Conservation (phyloP, 2,329 filamentous ascomycete species). For the Fusarium metavorans region DNA sequence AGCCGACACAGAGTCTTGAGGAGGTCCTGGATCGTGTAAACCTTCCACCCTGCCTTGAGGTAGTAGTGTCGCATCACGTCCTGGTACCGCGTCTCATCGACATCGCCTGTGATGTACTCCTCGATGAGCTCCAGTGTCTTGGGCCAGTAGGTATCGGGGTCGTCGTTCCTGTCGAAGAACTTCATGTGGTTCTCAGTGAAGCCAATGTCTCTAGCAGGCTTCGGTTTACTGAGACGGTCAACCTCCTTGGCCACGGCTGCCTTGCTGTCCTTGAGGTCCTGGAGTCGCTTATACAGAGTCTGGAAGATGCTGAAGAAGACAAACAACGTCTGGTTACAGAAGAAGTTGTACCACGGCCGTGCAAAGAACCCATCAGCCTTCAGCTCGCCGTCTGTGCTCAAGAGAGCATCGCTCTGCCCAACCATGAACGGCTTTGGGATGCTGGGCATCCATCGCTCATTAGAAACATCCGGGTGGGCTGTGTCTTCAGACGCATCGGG, state of each 20-base stretch:
- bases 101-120: constrained; percentile 83
- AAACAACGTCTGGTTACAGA: constrained; percentile 90
- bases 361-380: constrained; percentile 85
- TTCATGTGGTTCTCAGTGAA: constrained; percentile 83
- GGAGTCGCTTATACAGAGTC: constrained; percentile 86
- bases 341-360: constrained; percentile 87
- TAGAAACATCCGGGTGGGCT: constrained; percentile 70
- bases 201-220: constrained; percentile 85
- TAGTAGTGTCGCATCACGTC: constrained; percentile 94
- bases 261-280: constrained; percentile 85
- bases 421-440: constrained; percentile 68
- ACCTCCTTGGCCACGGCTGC: constrained; percentile 80
- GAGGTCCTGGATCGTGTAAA: constrained; percentile 93
- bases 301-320: constrained; percentile 96
- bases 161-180: constrained; percentile 77
- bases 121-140: constrained; percentile 89
- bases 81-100: constrained; percentile 87
- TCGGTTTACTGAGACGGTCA: constrained; percentile 76
- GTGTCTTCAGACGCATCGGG: constrained; percentile 70
- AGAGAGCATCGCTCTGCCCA: constrained; percentile 63
- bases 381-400: constrained; percentile 71
- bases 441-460: constrained; percentile 74
- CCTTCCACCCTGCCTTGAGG: constrained; percentile 88
- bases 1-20: constrained; percentile 84
- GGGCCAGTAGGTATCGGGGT: constrained; percentile 80